Evolutionary conservation across 805 yeast genomes (phyloP), one percentile per base, ranked within the genome.

Genomic region (Candida ponderosae): DNA sequence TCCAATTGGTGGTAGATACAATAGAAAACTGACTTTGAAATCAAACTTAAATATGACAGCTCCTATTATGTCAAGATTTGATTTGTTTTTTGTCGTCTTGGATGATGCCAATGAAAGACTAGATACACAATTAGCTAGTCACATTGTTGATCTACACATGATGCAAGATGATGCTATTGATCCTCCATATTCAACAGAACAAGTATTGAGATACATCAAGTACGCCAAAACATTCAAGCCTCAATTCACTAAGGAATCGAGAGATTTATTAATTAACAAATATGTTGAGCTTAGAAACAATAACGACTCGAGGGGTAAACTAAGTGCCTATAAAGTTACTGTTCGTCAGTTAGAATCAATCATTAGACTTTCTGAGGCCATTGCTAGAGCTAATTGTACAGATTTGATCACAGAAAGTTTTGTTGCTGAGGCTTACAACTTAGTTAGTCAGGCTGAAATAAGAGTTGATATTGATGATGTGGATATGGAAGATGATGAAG

Each of bases 31-130:
- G 34, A 84, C 95, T 2, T 68, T 93, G 41, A 70, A 95, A 44
- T 79, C 94, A 34, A 93, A 93, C 55, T 70, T 93, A 54, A 80
- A 82, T 53, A 87, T 93, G 96, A 85, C 96, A 14, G 97, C 97
- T 1, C 98, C 98, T 2, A 93, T 93, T 56, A 93, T 93, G 96
- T 90, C 97, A 23, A 79, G 98, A 63, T 93, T 93, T 59, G 98
- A 93, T 62, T 64, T 93, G 46, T 93, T 93, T 57, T 93, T 93
- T 54, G 97, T 93, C 20, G 81, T 93, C 37, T 67, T 93, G 45
- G 98, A 90, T 61, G 97, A 93, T 53, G 84, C 96, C 57, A 90
- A 90, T 54, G 96, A 86, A 53, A 74, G 79, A 47, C 74, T 88
- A 31, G 98, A 93, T 57, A 81, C 95, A 1, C 85, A 84, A 48